Percentiles rank a stretch among this genome's conserved stretches.
These are phyloP conservation scores for Fraxinus americana DNA, from an alignment of 257 asterid species.

Conservation along the genomic window DNA sequence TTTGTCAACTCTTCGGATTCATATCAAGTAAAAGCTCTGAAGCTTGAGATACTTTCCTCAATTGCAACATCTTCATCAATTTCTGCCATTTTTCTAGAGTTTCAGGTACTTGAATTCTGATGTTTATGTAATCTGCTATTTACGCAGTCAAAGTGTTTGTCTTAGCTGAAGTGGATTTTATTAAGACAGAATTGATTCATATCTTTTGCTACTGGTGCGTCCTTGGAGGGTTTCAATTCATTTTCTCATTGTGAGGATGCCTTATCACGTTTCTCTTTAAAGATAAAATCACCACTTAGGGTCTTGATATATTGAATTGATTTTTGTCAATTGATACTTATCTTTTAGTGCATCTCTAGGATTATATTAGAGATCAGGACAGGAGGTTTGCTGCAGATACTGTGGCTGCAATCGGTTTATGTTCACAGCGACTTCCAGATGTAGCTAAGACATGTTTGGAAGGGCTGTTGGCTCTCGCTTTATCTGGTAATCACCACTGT, in stretches of 20 bases:
- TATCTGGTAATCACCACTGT: constrained; percentile 57
- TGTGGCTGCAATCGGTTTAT: constrained; percentile 88
- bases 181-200: constrained; percentile 3
- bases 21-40: constrained; percentile 76
- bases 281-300: constrained; percentile 5
- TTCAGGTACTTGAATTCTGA: constrained; percentile 63
- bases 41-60: constrained; percentile 89
- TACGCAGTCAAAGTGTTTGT: constrained; percentile 5
- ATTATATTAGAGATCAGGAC: constrained; percentile 91
- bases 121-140: constrained; percentile 1
- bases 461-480: constrained; percentile 68
- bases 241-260: constrained; percentile 14
- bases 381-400: constrained; percentile 94
- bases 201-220: constrained; percentile 9
- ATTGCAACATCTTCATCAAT: constrained; percentile 78
- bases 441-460: constrained; percentile 77
- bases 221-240: constrained; percentile 1
- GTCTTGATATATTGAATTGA: constrained; percentile 9
- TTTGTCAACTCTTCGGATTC: constrained; percentile 76
- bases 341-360: constrained; percentile 51
- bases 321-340: constrained; percentile 34
- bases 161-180: constrained; percentile 9
- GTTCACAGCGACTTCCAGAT: constrained; percentile 75
- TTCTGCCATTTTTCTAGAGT: constrained; percentile 77
- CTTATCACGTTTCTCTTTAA: not conserved